Base-by-base conservation (phyloP, 345 rosid species). In the Durio zibethinus region DNA sequence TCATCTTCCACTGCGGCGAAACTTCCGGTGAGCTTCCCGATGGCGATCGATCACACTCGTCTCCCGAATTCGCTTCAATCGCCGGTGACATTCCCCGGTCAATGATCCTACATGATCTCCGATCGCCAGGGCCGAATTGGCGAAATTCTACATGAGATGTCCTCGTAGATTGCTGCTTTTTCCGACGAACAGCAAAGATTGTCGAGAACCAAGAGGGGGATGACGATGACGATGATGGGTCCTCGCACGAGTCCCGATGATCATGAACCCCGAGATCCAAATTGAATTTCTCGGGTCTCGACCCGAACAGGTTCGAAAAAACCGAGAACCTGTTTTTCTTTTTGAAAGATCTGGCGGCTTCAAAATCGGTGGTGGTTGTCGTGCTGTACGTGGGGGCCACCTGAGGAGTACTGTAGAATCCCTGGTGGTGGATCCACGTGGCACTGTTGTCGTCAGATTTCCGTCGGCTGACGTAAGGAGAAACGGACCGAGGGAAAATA, bases 41-140 rank as follows among this genome's bases (percentile, higher is more conserved):
- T 10, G 87, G 83, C 0, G 11, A 12, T 23, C 27, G 33, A 21
- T 67, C 91, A 47, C 40, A 72, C 15, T 85, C 90, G 20, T 78
- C 86, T 21, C 84, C 88, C 40, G 63, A 63, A 47, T 86, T 79
- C 31, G 54, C 29, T 20, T 80, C 85, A 21, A 82, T 72, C 52
- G 83, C 90, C 16, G 97, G 99, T 35, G 99, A 95, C 94, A 95
- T 89, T 84, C 99, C 98, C 43, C 93, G 93, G 72, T 88, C 85
- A 43, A 75, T 50, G 60, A 81, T 76, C 52, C 78, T 83, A 11
- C 83, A 74, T 33, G 82, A 87, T 72, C 73, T 82, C 38, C 75
- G 85, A 7, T 82, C 77, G 18, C 33, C 62, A 5, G 80, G 29
- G 11, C 52, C 71, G 25, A 90, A 72, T 14, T 84, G 35, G 8